A percentile compares a stretch with the other conserved stretches of the same genome.
phyloP scores from a whole-genome alignment of 78 protist species.

The Pigoraptor vietnamica region DNA sequence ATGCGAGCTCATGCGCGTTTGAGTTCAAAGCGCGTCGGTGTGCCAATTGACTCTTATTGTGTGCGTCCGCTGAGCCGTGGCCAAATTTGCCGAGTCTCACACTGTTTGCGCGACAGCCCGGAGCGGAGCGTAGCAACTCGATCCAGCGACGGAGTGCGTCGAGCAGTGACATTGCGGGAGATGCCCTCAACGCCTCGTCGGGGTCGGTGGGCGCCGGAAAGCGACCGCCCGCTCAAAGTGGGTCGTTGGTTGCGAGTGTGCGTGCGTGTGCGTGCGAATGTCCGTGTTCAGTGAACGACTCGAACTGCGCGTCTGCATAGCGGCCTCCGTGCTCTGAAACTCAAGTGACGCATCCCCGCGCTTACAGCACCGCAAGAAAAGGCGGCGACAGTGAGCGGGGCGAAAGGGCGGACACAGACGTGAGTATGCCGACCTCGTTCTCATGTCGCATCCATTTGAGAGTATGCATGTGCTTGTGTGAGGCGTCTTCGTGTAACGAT shows the following conservation, averaged over 20 bases:
- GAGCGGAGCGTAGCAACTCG: background rate
- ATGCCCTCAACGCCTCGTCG: background rate
- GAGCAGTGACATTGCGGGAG: background rate
- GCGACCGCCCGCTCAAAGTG: background rate
- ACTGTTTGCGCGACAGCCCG: background rate
- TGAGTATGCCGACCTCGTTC: too few relatives aligned
- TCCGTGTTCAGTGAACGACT: background rate
- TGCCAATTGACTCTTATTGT: too few relatives aligned
- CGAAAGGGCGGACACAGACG: too few relatives aligned
- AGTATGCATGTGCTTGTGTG: too few relatives aligned
- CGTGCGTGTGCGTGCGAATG: background rate
- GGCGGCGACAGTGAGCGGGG: too few relatives aligned
- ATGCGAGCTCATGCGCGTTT: too few relatives aligned
- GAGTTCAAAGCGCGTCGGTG: too few relatives aligned
- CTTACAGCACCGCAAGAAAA: too few relatives aligned
- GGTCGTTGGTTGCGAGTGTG: background rate
- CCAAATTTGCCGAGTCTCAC: background rate
- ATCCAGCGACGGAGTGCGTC: background rate
- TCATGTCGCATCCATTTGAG: too few relatives aligned
- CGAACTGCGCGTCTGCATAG: background rate
- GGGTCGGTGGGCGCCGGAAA: background rate
- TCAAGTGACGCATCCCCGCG: background rate
- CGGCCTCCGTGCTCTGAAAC: background rate
- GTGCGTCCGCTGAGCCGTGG: background rate
- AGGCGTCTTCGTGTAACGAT: background rate